phyloP scores from a whole-genome alignment of 176 grass and related monocot genomes.

The Oryza glaberrima region DNA sequence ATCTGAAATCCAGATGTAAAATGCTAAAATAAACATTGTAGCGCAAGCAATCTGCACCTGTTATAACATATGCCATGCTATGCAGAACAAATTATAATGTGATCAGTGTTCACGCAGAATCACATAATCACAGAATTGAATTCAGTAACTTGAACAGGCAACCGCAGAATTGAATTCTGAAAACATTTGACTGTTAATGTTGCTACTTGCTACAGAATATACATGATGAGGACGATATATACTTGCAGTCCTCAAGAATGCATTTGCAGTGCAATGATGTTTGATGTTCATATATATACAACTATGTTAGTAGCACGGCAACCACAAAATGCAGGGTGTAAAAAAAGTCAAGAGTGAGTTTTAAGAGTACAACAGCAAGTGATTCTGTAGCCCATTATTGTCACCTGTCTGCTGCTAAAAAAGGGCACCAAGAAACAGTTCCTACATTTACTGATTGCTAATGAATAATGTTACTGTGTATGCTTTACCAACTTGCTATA shows the following conservation, averaged over 20 bases:
- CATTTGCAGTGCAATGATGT: neutral
- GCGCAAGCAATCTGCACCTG: too few relatives aligned
- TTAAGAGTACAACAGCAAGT: neutral
- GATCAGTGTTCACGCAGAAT: neutral
- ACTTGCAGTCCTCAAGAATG: neutral
- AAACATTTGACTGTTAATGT: neutral
- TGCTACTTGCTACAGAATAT: neutral
- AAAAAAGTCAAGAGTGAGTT: slow-evolving; percentile 9
- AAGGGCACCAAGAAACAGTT: neutral
- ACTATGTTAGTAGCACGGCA: neutral
- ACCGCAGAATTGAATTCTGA: neutral
- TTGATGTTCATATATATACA: neutral
- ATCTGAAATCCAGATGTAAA: too few relatives aligned
- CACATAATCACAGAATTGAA: neutral
- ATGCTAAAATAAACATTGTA: too few relatives aligned
- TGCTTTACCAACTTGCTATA: slow-evolving; percentile 25
- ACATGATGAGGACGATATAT: neutral
- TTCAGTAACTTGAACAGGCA: neutral
- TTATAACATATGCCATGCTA: neutral
- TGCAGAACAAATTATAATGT: neutral
- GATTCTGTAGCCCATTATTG: neutral
- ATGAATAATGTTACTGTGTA: slow-evolving; percentile 43
- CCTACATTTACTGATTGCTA: slow-evolving; percentile 29
- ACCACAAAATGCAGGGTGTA: neutral
- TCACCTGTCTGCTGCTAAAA: neutral